Evolutionary conservation across 2,329 filamentous ascomycete genomes (phyloP), one percentile per base, ranked within the genome.

Genomic region (Dactylella cylindrospora): DNA sequence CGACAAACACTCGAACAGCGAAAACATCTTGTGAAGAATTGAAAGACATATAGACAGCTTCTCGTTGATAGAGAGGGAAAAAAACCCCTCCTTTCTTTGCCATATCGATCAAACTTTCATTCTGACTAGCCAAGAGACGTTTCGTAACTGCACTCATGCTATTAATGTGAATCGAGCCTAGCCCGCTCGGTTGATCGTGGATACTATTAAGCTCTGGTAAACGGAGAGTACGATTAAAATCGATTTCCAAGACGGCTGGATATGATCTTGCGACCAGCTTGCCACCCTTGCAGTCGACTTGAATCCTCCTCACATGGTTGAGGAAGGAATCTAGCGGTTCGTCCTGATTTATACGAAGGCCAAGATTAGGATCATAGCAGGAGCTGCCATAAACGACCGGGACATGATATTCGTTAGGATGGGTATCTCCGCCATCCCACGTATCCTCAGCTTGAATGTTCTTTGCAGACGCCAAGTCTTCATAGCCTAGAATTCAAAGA

Each of bases 1-100:
- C 75, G 4, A 73, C 69, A 47, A 71, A 73, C 26, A 77, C 66
- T 49, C 73, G 74, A 31, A 29, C 41, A 10, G 41, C 29, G 57
- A 76, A 66, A 3, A 72, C 70, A 53, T 74, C 77, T 1, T 39
- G 60, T 9, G 43, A 3, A 2, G 68, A 62, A 0, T 40, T 15
- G 65, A 76, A 73, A 0, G 67, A 52, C 39, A 77, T 73, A 73
- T 73, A 76, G 72, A 75, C 73, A 0, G 75, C 75, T 50, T 76
- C 75, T 6, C 69, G 69, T 52, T 75, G 69, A 66, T 77, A 73
- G 71, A 79, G 77, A 0, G 76, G 74, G 6, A 79, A 69, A 66
- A 78, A 76, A 0, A 76, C 38, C 2, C 77, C 76, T 1, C 74
- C 74, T 52, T 76, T 77, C 2, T 60, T 64, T 0, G 62, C 67